phyloP scores from a whole-genome alignment of 2,329 filamentous ascomycete species.

The Claviceps africana region DNA sequence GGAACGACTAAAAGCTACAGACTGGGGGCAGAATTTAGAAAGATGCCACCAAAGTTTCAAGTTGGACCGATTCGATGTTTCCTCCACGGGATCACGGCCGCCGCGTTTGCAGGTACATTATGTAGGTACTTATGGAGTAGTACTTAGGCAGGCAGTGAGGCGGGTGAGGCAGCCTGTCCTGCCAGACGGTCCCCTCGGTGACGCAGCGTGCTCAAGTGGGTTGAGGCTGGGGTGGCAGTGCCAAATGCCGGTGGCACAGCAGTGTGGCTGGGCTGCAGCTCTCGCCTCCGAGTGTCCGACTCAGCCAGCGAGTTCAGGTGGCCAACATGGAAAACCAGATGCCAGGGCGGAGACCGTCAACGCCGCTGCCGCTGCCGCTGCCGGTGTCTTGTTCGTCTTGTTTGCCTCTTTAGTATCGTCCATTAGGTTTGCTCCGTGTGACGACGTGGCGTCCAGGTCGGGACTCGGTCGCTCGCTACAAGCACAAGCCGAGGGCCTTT shows the following conservation, averaged over 20 bases:
- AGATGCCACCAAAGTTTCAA: background rate
- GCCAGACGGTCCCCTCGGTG: constrained; percentile 11
- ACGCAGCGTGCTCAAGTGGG: constrained; percentile 11
- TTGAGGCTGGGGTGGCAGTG: background rate
- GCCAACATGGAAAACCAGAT: no score
- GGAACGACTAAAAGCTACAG: background rate
- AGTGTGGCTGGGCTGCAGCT: background rate
- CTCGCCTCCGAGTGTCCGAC: no score
- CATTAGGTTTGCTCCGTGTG: background rate
- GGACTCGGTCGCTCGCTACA: background rate
- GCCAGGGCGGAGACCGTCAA: no score
- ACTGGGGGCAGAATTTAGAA: background rate
- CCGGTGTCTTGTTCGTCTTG: no score
- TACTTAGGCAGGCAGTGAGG: no score
- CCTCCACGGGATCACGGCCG: background rate
- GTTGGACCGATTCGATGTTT: background rate
- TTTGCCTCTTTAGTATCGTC: no score
- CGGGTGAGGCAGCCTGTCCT: background rate
- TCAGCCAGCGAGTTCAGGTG: no score
- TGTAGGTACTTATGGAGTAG: no score
- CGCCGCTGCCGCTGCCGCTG: no score
- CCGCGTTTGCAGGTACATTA: constrained; percentile 1
- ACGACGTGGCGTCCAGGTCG: background rate
- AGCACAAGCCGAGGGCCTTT: background rate
- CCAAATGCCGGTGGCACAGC: background rate